Base-by-base conservation (phyloP, 2,329 filamentous ascomycete species). In the Arachnomyces sp. region DNA sequence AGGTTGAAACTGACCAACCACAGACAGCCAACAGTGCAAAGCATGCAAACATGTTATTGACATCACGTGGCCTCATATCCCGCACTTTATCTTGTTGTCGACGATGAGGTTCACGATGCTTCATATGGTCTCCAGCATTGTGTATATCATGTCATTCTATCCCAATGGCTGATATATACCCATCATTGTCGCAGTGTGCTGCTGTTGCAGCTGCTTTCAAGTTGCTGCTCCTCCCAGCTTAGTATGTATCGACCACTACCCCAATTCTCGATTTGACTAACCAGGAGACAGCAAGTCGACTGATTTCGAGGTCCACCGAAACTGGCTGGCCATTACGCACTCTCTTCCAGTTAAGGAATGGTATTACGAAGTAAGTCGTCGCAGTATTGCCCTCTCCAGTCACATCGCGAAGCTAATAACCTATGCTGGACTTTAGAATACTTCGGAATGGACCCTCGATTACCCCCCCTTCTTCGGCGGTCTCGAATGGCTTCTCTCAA, bases 381-480 rank as follows among this genome's bases (percentile, higher is more conserved):
- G 15, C 21, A 3, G 31, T 14, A 12, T 12, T 12, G 13, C 8
- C 18, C 18, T 9, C 28, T 12, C 5, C 21, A 9, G 9, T 25
- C 3, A 32, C 15, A 14, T 4, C 14, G 25, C 5, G 31, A 16
- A 38, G 13, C 21, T 8, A 16, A 36, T 11, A 15, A 15, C 13
- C 31, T n/a, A n/a, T n/a, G n/a, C n/a, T n/a, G n/a, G n/a, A n/a
- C n/a, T 25, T 15, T 51, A 82, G 73, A 84, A 89, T 68, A 95
- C 89, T 2, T 98, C 92, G 44, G 87, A 96, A 86, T 98, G 92
- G 92, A 98, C 92, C 0, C 82, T 98, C 57, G 92, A 98, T 68
- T 98, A 98, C 61, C 92, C 92, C 25, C 92, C 92, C 6, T 95
- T 96, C 68, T 98, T 98, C 59, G 92, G 92, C 52, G 89, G 85